Base-by-base conservation (phyloP, 2,329 filamentous ascomycete genomes). In the Trichoderma atroviride region DNA sequence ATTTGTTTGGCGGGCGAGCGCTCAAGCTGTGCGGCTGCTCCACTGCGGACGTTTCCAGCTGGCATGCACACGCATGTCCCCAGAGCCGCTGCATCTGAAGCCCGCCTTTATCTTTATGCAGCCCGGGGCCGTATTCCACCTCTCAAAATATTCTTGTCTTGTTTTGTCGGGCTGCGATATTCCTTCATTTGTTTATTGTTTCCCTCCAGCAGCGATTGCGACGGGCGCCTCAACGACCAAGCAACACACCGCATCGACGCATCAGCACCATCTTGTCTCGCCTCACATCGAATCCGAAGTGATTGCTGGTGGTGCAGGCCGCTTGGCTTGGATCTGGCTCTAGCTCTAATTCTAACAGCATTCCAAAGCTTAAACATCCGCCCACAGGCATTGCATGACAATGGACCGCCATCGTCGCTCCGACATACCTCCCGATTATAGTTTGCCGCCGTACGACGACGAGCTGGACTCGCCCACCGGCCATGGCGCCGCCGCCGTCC, bases 381-480 rank as follows among this genome's bases (percentile, higher is more conserved):
- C 35, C 40, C 68, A n/a, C 31, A 53, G 35, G 29, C 64, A 58
- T 16, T n/a, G 31, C 60, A 58, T 37, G 56, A 65, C 40, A 61
- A 88, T 88, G 86, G 84, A 70, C 47, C 68, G 57, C 61, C 62
- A 88, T 87, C 85, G 83, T 74, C 80, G 81, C 56, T 82, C 83
- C 75, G 83, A 81, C 74, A 83, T 82, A 73, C 84, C 85, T 70
- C 87, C 88, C 37, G 86, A 87, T 72, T 90, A 90, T 75, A 82
- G 81, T 72, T 81, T 88, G 65, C 85, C 85, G 24, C 78, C 79
- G 65, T 89, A 90, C 75, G 84, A 87, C 63, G 63, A 67, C 65
- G 85, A 88, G 31, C 80, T 85, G 73, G 80, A 83, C 72, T 84
- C 82, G 33, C 82, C 83, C 22, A 81, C 80, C 50, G 81, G 82